Base-by-base conservation (phyloP, 805 yeast genomes). In the Sugiyamaella americana region DNA sequence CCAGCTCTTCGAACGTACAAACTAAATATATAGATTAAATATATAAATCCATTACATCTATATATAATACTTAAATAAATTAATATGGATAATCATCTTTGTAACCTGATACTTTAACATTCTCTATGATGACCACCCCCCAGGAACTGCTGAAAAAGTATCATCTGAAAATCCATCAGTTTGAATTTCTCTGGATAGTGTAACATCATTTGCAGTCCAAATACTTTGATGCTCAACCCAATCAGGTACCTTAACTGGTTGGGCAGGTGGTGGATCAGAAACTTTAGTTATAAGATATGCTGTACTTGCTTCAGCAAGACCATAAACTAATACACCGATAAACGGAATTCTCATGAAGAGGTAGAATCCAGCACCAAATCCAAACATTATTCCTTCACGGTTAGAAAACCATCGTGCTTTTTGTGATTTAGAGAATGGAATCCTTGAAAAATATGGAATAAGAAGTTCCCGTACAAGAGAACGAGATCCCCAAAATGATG, bases 241-340 rank as follows among this genome's bases (percentile, higher is more conserved):
- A 16, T 46, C 52, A 26, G 48, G 44, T 18, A 55, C 35, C 19
- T 47, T 46, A 38, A 43, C 47, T 18, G 56, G 45, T 18, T 48
- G 48, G 4, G 40, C 17, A 13, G 75, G 75, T 2, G 66, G 62
- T 0, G 76, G 74, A 46, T 74, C 79, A 1, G 79, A 65, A 13
- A 79, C 64, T 55, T 76, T 75, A 4, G 82, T 73, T 37, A 78
- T 58, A 34, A 79, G 60, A 53, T 74, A 75, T 1, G 80, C 83
- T 18, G 74, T 66, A 23, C 74, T 69, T 2, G 77, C 70, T 56
- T 76, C 74, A 2, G 80, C 82, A 38, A 78, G 59, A 13, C 78
- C 77, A 51, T 74, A 75, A 18, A 73, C 63, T 11, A 77, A 54
- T 19, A 75, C 65, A 0, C 80, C 74, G 3, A 73, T 54, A 53